phyloP scores from a whole-genome alignment of 768 basidiomycete genomes.

The Lyophyllum shimeji region DNA sequence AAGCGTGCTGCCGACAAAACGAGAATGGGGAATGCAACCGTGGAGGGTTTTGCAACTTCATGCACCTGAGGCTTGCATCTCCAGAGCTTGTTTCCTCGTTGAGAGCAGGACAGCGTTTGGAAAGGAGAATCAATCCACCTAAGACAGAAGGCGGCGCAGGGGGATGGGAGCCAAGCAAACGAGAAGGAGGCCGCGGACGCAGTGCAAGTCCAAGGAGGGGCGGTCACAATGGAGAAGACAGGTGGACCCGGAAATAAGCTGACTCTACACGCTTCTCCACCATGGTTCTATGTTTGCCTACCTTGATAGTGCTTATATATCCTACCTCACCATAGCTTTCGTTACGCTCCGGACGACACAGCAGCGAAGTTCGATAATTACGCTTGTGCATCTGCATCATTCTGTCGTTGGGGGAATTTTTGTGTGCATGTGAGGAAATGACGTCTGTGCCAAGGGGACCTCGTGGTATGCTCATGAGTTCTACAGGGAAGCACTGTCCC shows the following conservation, averaged over 20 bases:
- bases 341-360: not conserved
- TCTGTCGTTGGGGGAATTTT: not conserved
- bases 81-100: conserved; percentile 79
- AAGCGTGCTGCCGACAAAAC: conserved; percentile 98
- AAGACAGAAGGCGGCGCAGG: conserved; percentile 66
- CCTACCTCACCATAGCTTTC: not conserved
- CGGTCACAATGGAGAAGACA: conserved; percentile 69
- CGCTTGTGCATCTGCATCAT: not conserved
- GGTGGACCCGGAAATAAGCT: conserved; percentile 65
- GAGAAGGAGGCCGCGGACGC: conserved; percentile 62
- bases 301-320: not conserved
- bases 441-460: not conserved
- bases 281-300: conserved; percentile 1
- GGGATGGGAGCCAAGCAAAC: conserved; percentile 81
- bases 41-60: conserved; percentile 98
- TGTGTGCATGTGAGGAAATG: not conserved
- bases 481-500: not conserved
- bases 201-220: conserved; percentile 74
- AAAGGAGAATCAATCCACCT: conserved; percentile 71
- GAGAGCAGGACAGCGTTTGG: conserved; percentile 79
- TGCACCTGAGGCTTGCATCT: conserved; percentile 91
- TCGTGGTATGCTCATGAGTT: not conserved
- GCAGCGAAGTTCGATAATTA: not conserved
- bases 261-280: not conserved
- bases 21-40: conserved; percentile 98